Percentiles rank a stretch among this genome's conserved stretches.
These are phyloP conservation scores for Glycyrrhiza uralensis DNA, from an alignment of 306 rosid genomes.

Conservation along the genomic window DNA sequence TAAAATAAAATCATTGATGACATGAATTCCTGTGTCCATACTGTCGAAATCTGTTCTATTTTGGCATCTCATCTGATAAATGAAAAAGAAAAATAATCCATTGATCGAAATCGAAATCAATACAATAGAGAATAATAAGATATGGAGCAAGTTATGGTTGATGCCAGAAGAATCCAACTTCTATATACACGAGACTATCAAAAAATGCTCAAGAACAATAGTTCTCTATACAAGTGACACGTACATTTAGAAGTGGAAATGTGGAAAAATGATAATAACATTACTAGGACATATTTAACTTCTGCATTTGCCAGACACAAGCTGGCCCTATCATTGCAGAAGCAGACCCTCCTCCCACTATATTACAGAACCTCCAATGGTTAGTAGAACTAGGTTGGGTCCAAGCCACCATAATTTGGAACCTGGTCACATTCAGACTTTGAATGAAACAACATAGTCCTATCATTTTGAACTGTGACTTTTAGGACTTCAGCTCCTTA, in stretches of 20 bases:
- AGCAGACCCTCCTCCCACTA: neutral
- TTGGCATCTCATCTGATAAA: neutral
- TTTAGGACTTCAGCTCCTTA: neutral
- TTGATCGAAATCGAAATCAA: neutral
- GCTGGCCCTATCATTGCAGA: neutral
- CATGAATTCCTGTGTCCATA: neutral
- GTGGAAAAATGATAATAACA: slow-evolving; percentile 1
- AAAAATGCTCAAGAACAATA: slow-evolving; percentile 17
- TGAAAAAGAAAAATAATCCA: neutral
- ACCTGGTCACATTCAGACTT: neutral
- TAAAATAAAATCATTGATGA: too few species aligned
- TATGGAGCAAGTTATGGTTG: neutral
- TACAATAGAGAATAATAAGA: slow-evolving; percentile 9
- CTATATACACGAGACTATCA: neutral
- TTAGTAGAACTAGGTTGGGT: neutral
- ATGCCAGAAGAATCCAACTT: slow-evolving; percentile 17
- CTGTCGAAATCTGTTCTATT: neutral
- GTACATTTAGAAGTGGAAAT: neutral
- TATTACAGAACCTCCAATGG: neutral
- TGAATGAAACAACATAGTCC: neutral
- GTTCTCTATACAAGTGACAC: slow-evolving; percentile 22
- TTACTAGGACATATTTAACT: neutral
- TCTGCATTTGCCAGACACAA: slow-evolving; percentile 5
- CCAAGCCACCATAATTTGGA: neutral
- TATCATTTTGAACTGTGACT: neutral